These are phyloP conservation scores for Zygosaccharomyces sapae DNA, from an alignment of 1,139 yeast genomes.

Conservation along the genomic window DNA sequence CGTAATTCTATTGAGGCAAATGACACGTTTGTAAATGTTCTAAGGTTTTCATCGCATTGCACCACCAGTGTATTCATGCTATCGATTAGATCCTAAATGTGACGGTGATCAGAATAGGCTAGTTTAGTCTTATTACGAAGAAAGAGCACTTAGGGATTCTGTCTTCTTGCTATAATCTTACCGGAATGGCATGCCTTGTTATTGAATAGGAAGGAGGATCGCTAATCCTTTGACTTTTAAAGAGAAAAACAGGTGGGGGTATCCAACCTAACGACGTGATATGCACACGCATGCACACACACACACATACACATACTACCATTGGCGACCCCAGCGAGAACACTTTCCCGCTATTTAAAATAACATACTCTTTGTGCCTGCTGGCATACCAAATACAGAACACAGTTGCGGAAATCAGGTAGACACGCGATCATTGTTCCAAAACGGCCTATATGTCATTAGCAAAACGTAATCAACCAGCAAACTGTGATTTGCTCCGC, in stretches of 20 bases:
- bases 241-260: neutral
- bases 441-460: too few species aligned
- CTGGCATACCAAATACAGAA: neutral
- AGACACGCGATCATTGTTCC: neutral
- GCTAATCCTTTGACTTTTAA: too few species aligned
- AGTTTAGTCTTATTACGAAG: too few species aligned
- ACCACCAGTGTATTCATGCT: too few species aligned
- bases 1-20: neutral
- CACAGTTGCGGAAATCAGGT: neutral
- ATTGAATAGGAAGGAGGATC: too few species aligned
- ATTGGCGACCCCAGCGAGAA: neutral
- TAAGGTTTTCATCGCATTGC: neutral
- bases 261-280: neutral
- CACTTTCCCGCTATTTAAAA: neutral
- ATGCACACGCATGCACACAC: too few species aligned
- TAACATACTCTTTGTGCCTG: neutral
- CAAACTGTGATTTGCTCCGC: conserved; percentile 41
- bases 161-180: too few species aligned
- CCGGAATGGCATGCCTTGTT: too few species aligned
- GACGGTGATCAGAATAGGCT: too few species aligned
- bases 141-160: too few species aligned
- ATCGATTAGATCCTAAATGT: too few species aligned
- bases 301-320: neutral
- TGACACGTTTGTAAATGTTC: neutral
- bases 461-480: neutral